Conservation (phyloP, 768 basidiomycete genomes). For the Hirschioporus abietinus region DNA sequence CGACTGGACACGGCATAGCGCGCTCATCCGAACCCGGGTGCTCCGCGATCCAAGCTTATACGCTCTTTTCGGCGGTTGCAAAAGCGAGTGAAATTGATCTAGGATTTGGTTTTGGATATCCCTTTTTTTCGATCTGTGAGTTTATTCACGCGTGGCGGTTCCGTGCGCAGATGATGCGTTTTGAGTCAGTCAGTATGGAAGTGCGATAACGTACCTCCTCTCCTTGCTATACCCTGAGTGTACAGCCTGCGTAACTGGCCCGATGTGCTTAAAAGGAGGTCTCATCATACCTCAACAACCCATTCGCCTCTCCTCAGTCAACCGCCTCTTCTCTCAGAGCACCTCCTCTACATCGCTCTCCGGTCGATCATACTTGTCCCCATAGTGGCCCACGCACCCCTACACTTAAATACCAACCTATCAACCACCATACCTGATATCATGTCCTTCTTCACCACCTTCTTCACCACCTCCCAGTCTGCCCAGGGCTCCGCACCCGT, state of each 20-base stretch:
- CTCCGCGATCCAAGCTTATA: constrained; percentile 1
- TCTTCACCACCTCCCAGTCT: not conserved
- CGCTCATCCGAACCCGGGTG: not conserved
- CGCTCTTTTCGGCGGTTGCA: not conserved
- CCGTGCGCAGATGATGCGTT: not conserved
- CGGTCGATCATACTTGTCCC: not conserved
- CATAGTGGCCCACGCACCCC: not conserved
- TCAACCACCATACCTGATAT: not conserved
- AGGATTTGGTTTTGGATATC: not conserved
- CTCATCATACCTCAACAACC: not conserved
- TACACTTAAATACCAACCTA: not conserved
- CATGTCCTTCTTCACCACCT: not conserved
- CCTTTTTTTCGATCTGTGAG: constrained; percentile 1
- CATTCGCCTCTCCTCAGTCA: not conserved
- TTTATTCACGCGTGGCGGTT: not conserved
- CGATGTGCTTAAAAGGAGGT: not conserved
- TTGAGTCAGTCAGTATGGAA: not conserved
- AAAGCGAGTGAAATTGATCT: not conserved
- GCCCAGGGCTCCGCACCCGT: not conserved
- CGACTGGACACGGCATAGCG: not conserved
- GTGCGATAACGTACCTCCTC: not conserved
- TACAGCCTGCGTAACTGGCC: not conserved
- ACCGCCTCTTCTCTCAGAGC: not conserved
- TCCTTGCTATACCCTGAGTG: not conserved
- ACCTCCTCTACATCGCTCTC: not conserved